Evolutionary conservation across 108 stramenopile genomes (phyloP), one percentile per base, ranked within the genome.

Genomic region (Pseudonitzschia delicatissima): DNA sequence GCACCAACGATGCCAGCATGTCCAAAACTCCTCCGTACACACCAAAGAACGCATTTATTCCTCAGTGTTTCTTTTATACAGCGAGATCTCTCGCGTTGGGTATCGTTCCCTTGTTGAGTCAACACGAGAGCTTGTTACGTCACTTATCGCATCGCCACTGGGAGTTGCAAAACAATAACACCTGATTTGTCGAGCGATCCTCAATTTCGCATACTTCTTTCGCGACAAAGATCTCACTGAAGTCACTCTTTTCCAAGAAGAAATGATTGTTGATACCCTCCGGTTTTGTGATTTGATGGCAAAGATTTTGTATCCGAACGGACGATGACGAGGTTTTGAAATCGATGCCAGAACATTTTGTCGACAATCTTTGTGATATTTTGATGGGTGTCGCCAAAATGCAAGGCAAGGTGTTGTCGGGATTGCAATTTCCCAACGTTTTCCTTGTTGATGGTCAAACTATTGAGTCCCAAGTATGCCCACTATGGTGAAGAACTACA

Each of bases 401-500:
- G 32, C 77, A 85, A 48, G 67, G 79, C 9, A 80, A 87, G 39
- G 31, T 78, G 1, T 67, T 95, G 63, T 57, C 77, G 2, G 87
- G 89, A 0, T 36, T 82, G 33, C 85, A 88, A 31, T 73, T 89
- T 28, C 77, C 79, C 13, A 65, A 87, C 63, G 67, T 87, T 9
- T 95, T 95, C n/a, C 66, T 39, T 74, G 35, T 58, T 89, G 71
- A 80, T 81, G 20, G 92, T 91, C 44, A 88, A 83, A 50, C 64
- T 90, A 25, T 67, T 94, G 57, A 88, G 87, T 2, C 80, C 90
- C 15, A 79, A 76, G 47, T 87, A 87, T 59, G 74, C 83, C 0
- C 57, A 84, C 84, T n/a, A 80, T 87, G 58, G 91, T 96, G 27
- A 80, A 85, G 13, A 94, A 92, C 70, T 95, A 95, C 78, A 96